Evolutionary conservation across 345 rosid genomes (phyloP).

Genomic region (Camelina sativa): DNA sequence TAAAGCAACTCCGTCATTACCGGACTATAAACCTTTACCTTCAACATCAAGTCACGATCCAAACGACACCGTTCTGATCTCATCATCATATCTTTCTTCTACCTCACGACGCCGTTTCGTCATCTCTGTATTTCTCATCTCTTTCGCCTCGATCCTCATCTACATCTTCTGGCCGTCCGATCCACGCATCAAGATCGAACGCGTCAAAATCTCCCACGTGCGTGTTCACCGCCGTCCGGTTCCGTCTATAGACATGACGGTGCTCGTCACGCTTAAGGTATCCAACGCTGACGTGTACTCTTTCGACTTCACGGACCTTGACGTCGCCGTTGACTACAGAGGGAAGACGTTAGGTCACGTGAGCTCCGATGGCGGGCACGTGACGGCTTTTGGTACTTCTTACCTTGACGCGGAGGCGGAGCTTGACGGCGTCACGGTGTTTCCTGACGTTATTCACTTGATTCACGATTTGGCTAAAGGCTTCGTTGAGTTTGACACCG

Average conservation of each 20-base stretch:
- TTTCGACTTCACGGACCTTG: constrained; percentile 59
- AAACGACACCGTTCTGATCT: constrained; percentile 44
- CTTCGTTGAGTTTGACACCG: constrained; percentile 57
- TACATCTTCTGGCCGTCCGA: constrained; percentile 79
- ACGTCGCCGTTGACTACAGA: constrained; percentile 62
- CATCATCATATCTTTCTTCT: neutral
- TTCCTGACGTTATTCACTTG: constrained; percentile 61
- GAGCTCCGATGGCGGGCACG: constrained; percentile 59
- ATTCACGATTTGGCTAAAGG: constrained; percentile 61
- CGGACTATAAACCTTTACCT: constrained; percentile 30
- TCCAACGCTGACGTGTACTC: constrained; percentile 71
- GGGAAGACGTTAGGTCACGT: constrained; percentile 81
- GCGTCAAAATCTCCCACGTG: constrained; percentile 56
- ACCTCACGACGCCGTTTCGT: constrained; percentile 40
- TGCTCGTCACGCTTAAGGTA: constrained; percentile 62
- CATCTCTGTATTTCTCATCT: constrained; percentile 43
- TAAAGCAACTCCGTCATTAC: constrained; percentile 37
- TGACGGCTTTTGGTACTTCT: constrained; percentile 67
- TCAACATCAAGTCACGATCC: constrained; percentile 10
- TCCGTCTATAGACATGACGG: constrained; percentile 58
- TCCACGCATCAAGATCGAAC: constrained; percentile 61
- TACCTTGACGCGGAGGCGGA: constrained; percentile 69
- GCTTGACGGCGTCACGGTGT: constrained; percentile 58
- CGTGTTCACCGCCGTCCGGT: constrained; percentile 54
- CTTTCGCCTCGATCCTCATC: constrained; percentile 45